A percentile compares a stretch with the other conserved stretches of the same genome.
phyloP scores from a whole-genome alignment of 2,329 filamentous ascomycete species.

The Penicillium sclerotigenum region DNA sequence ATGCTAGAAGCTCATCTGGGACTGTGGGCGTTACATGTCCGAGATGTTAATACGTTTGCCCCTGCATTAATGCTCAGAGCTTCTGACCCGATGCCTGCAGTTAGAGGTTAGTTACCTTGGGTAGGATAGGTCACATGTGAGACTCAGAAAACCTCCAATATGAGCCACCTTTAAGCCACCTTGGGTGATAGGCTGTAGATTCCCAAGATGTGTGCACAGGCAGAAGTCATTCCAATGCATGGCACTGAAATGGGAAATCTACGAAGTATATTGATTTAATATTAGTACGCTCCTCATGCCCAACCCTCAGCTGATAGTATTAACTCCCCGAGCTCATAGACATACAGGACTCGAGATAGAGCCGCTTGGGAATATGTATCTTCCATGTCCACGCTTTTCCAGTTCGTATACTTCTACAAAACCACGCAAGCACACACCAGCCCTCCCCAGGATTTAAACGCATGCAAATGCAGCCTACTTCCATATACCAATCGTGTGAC shows the following conservation, averaged over 20 bases:
- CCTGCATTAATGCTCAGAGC: slow-evolving; percentile 3
- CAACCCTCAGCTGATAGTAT: slow-evolving; percentile 1
- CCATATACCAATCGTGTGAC: not conserved
- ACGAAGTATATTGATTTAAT: not conserved
- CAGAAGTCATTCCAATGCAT: not conserved
- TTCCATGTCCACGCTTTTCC: not conserved
- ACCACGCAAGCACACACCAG: not conserved
- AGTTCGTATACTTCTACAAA: not conserved
- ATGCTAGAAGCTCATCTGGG: not conserved
- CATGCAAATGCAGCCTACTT: not conserved
- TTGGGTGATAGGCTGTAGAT: slow-evolving; percentile 1
- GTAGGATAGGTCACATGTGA: not conserved
- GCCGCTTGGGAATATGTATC: not conserved
- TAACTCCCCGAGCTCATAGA: not conserved
- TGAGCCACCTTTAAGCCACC: not conserved
- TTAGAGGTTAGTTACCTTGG: not conserved
- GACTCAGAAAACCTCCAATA: not conserved
- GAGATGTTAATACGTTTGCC: not conserved
- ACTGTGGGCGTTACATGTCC: not conserved
- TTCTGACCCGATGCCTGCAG: not conserved
- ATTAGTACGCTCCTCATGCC: not conserved
- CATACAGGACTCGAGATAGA: not conserved
- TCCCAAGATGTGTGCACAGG: not conserved
- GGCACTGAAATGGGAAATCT: not conserved
- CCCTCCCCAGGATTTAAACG: not conserved